phyloP scores from a whole-genome alignment of 768 basidiomycete species.

The Calvatia gigantea region DNA sequence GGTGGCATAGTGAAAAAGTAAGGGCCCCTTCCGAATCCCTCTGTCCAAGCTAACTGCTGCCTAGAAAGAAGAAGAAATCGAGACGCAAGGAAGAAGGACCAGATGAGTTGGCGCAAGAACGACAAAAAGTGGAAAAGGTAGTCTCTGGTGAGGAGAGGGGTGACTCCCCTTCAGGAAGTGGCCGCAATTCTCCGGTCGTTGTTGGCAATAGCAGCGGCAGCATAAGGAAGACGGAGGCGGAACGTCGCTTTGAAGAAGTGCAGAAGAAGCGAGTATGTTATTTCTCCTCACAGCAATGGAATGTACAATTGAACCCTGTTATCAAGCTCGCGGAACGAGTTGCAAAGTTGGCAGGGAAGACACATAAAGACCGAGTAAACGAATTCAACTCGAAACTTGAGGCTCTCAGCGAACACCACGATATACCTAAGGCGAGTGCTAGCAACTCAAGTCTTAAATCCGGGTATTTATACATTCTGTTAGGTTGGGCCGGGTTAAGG shows the following conservation, averaged over 20 bases:
- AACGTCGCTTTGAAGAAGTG: constrained; percentile 84
- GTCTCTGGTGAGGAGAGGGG: constrained; percentile 38
- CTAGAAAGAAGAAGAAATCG: constrained; percentile 78
- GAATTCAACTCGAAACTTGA: constrained; percentile 89
- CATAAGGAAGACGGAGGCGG: constrained; percentile 79
- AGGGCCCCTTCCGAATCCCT: constrained; percentile 21
- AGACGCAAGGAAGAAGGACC: constrained; percentile 49
- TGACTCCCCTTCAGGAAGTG: constrained; percentile 49
- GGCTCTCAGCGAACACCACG: constrained; percentile 87
- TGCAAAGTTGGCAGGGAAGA: constrained; percentile 73
- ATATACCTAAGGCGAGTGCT: constrained; percentile 77
- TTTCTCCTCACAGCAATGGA: not conserved
- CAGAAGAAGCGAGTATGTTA: constrained; percentile 72
- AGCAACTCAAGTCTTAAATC: constrained; percentile 2
- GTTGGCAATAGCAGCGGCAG: constrained; percentile 38
- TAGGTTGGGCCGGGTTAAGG: constrained; percentile 87
- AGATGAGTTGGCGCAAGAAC: constrained; percentile 42
- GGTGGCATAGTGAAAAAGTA: constrained; percentile 85
- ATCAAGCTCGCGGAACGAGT: constrained; percentile 70
- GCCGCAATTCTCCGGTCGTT: constrained; percentile 59
- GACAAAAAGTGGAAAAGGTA: constrained; percentile 45
- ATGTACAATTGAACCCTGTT: constrained; percentile 7
- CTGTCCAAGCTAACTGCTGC: constrained; percentile 9
- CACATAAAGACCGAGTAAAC: constrained; percentile 90
- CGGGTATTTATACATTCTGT: constrained; percentile 10